Conservation (phyloP, 306 rosid genomes). For the Rosa rugosa region DNA sequence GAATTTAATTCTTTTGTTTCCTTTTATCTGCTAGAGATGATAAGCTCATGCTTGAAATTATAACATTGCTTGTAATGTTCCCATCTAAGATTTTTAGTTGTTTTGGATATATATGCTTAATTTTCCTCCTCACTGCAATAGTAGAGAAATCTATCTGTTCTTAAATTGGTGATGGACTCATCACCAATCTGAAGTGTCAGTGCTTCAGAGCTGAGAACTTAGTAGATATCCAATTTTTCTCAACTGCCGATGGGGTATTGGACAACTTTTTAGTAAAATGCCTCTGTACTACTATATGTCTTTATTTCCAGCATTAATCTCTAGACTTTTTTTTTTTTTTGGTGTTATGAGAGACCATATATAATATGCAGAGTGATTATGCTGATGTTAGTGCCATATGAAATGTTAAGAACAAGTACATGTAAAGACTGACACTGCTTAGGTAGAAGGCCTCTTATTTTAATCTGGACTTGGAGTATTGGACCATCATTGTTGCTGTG, state of each 20-base stretch:
- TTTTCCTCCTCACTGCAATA: background rate
- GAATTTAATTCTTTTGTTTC: background rate
- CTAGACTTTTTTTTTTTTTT: no score
- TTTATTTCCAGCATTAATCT: no score
- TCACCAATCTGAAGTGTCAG: background rate
- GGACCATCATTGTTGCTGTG: background rate
- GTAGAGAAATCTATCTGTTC: background rate
- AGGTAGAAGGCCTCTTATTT: background rate
- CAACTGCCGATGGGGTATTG: background rate
- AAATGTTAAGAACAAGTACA: background rate
- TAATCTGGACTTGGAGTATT: background rate
- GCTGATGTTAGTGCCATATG: background rate
- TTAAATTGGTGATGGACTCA: background rate
- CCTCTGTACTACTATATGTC: no score
- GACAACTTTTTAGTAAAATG: background rate
- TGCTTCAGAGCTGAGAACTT: background rate
- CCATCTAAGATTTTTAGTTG: background rate
- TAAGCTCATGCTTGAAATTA: background rate
- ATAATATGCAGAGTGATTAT: background rate
- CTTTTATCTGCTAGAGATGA: background rate
- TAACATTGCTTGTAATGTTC: background rate
- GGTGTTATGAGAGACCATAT: no score
- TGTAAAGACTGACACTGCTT: background rate
- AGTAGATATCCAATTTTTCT: background rate
- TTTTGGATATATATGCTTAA: conserved; percentile 4